Evolutionary conservation across 2,329 filamentous ascomycete genomes (phyloP), one percentile per base, ranked within the genome.

Genomic region (Sclerotinia spermophila): DNA sequence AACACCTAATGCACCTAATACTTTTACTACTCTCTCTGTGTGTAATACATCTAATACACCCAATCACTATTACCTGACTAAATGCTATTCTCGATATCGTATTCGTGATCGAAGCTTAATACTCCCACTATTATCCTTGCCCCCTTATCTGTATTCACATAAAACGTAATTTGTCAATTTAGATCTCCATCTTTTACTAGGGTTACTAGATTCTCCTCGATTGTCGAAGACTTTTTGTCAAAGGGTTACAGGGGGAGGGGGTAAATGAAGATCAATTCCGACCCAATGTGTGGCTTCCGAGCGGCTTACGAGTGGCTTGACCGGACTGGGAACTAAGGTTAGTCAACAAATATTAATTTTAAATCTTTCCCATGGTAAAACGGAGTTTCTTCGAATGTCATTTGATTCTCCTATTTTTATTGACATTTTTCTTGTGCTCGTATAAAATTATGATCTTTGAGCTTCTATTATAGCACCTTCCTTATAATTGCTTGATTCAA

Each of bases 281-380:
- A 65, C 48, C 24, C 33, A 33, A 38, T 51, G 24, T 65, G 45
- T 53, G 45, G 45, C 61, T 65, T 65, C 61, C 45, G 61, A 65
- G 24, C 51, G 61, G 61, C 61, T 65, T 44, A 24, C 45, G 61
- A 65, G 24, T 65, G 61, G 61, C 61, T 65, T 44, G 33, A 65
- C 45, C n/a, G 44, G 19, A 51, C 30, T 35, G 15, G 27, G 40
- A 30, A 33, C 8, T 33, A 42, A 10, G 19, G 19, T 19, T 48
- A 62, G 44, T 65, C 51, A 65, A 51, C 61, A 65, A 48, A 65
- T 40, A 33, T 65, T 65, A 65, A 53, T 40, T 51, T 51, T 21
- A 65, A 51, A 65, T 40, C 51, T 48, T 65, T 65, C 42, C 21
- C 60, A 35, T n/a, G 48, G 42, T 11, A 38, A 64, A 27, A 48